Conservation (phyloP, 768 basidiomycete genomes). For the Astraeus odoratus region DNA sequence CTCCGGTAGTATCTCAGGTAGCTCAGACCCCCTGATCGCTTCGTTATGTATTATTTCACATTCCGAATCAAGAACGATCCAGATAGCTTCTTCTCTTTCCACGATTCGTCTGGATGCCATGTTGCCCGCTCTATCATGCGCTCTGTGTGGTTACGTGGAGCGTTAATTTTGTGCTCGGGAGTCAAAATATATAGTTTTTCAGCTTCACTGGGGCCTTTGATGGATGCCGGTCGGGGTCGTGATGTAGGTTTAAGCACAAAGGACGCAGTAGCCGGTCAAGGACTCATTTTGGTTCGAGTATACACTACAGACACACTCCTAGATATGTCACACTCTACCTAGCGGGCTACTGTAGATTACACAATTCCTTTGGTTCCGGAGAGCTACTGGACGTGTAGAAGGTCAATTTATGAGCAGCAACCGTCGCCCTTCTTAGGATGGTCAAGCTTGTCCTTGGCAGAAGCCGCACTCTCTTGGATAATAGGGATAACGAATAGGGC, state of each 20-base stretch:
- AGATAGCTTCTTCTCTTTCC: neutral
- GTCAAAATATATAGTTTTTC: neutral
- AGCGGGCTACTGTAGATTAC: neutral
- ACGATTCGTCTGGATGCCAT: neutral
- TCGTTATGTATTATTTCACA: neutral
- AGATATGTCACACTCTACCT: neutral
- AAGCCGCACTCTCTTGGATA: too few species aligned
- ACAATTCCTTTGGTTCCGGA: too few species aligned
- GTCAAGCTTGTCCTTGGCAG: too few species aligned
- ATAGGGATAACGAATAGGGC: too few species aligned
- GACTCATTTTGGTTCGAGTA: neutral
- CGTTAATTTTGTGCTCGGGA: neutral
- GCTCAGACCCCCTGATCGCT: neutral
- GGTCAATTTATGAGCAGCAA: neutral
- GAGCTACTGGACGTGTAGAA: too few species aligned
- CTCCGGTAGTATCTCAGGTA: neutral
- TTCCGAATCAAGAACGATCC: neutral
- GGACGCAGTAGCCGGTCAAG: too few species aligned
- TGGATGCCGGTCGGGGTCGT: neutral
- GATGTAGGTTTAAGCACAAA: neutral
- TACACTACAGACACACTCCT: neutral
- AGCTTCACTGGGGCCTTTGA: too few species aligned
- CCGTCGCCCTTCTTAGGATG: neutral
- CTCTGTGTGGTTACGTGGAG: neutral
- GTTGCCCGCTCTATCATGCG: neutral